A percentile compares a stretch with the other conserved stretches of the same genome.
Conservation (phyloP, 768 basidiomycete genomes). For the Kwoniella europaea region DNA sequence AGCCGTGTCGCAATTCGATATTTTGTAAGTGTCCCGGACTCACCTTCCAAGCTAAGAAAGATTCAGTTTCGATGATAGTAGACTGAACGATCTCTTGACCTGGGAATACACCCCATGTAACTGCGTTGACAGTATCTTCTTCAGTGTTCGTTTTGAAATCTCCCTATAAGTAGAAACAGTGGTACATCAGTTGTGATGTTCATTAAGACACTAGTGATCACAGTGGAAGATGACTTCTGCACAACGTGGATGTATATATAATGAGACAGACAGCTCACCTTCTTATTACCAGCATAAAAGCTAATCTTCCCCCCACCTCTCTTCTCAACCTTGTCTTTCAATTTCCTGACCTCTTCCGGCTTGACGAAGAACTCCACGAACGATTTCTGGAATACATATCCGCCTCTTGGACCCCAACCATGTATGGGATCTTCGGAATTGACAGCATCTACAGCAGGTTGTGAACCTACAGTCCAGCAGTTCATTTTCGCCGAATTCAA, state of each 20-base stretch:
- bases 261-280: conserved; percentile 62
- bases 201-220: too few relatives aligned
- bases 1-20: too few relatives aligned
- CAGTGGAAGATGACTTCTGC: too few relatives aligned
- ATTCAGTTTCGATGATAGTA: conserved; percentile 93
- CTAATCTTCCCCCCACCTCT: conserved; percentile 64
- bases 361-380: conserved; percentile 94
- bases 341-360: conserved; percentile 50
- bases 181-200: too few relatives aligned
- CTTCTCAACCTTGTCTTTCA: conserved; percentile 66
- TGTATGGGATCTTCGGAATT: conserved; percentile 75
- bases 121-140: conserved; percentile 82
- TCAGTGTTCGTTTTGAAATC: conserved; percentile 79
- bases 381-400: conserved; percentile 95
- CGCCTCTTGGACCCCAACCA: conserved; percentile 91
- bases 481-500: conserved; percentile 69
- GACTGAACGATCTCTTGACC: conserved; percentile 95
- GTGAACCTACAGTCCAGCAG: conserved; percentile 97
- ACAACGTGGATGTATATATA: too few relatives aligned
- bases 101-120: conserved; percentile 98
- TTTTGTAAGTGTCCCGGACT: conserved; percentile 30
- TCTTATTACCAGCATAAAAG: conserved; percentile 80
- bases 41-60: conserved; percentile 97
- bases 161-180: conserved; percentile 62
- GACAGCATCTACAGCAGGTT: conserved; percentile 86